Evolutionary conservation across 768 basidiomycete species (phyloP).

Genomic region (Hericium alpestre): DNA sequence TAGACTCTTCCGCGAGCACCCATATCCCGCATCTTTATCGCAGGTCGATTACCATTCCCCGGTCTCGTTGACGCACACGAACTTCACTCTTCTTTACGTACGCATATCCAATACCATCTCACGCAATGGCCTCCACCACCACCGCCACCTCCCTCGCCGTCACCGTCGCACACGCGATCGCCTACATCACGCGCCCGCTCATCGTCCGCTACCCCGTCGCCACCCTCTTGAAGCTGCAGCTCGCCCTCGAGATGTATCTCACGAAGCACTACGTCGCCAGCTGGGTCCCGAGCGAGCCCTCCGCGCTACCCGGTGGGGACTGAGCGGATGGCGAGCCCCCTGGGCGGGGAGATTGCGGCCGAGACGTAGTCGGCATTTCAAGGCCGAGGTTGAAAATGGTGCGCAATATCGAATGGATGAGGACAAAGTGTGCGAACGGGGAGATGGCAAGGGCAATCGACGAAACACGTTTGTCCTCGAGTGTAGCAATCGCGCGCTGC

Average conservation of each 20-base stretch:
- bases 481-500: slow-evolving; percentile 6
- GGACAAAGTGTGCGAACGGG: slow-evolving; percentile 15
- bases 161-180: slow-evolving; percentile 64
- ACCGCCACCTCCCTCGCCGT: slow-evolving; percentile 40
- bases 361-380: background rate
- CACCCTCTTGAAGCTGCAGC: slow-evolving; percentile 59
- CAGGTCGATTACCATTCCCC: slow-evolving; percentile 43
- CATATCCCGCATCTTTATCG: slow-evolving; percentile 36
- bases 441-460: slow-evolving; percentile 2
- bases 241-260: slow-evolving; percentile 63
- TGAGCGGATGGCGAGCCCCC: background rate
- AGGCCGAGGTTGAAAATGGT: slow-evolving; percentile 4
- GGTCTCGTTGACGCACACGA: slow-evolving; percentile 28
- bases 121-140: slow-evolving; percentile 24
- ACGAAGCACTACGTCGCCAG: slow-evolving; percentile 55
- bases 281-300: slow-evolving; percentile 55
- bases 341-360: background rate
- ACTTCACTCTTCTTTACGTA: slow-evolving; percentile 1
- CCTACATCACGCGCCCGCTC: slow-evolving; percentile 63
- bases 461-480: slow-evolving; percentile 9
- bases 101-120: slow-evolving; percentile 3
- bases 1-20: slow-evolving; percentile 26
- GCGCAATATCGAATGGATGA: slow-evolving; percentile 16
- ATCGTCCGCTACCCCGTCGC: slow-evolving; percentile 42
- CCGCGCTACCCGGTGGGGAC: slow-evolving; percentile 22